A percentile compares a stretch with the other conserved stretches of the same genome.
phyloP scores from a whole-genome alignment of 1,284 basidiomycete genomes.

The Singerocomus rubriflavus region DNA sequence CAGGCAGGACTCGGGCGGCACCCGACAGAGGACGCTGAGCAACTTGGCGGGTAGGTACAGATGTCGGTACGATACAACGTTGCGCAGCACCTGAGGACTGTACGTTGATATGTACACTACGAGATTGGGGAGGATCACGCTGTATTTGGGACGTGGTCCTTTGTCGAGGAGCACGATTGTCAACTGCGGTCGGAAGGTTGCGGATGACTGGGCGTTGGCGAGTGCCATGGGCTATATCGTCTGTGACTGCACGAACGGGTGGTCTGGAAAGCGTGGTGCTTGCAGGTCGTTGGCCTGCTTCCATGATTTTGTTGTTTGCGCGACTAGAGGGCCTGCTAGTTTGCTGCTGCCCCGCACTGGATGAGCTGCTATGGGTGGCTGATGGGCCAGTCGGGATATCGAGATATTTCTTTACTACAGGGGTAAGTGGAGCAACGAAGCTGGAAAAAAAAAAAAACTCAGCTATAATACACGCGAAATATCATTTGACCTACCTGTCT shows the following conservation, averaged over 20 bases:
- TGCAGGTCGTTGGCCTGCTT: conserved; percentile 8
- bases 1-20: conserved; percentile 7
- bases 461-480: conserved; percentile 1
- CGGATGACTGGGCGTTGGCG: conserved; percentile 10
- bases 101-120: conserved; percentile 12
- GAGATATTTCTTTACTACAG: conserved; percentile 75
- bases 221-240: background rate
- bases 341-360: conserved; percentile 14
- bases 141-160: conserved; percentile 21
- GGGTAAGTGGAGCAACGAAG: conserved; percentile 71
- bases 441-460: conserved; percentile 36
- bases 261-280: conserved; percentile 13
- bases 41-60: conserved; percentile 12
- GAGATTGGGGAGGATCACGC: conserved; percentile 18
- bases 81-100: conserved; percentile 25
- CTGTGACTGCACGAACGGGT: conserved; percentile 6
- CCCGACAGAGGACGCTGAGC: conserved; percentile 10
- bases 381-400: conserved; percentile 46
- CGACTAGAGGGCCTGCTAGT: conserved; percentile 28
- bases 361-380: background rate
- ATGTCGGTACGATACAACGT: conserved; percentile 18
- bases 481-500: conserved; percentile 49
- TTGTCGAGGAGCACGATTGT: conserved; percentile 16
- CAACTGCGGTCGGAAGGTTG: background rate
- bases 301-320: conserved; percentile 16